phyloP scores from a whole-genome alignment of 306 rosid genomes.

The Glycine latifolia region DNA sequence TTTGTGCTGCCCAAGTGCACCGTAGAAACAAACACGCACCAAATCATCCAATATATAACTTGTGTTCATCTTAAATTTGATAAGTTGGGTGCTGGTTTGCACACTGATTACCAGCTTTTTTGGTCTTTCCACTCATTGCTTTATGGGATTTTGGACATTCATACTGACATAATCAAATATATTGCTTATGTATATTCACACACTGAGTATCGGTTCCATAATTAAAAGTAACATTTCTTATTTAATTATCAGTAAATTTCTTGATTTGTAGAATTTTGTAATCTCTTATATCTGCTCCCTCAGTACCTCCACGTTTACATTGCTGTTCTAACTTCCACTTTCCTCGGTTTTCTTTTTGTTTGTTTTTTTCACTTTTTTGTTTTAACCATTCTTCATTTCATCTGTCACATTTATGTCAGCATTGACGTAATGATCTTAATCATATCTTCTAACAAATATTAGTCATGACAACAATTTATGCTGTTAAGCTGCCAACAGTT shows the following conservation, averaged over 20 bases:
- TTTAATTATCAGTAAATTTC: no score
- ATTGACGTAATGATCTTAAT: not conserved
- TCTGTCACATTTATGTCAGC: not conserved
- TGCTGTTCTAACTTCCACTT: no score
- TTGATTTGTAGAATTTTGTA: no score
- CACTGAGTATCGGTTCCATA: not conserved
- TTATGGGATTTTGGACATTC: no score
- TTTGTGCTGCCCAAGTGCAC: no score
- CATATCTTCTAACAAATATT: not conserved
- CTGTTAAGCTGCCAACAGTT: slow-evolving; percentile 27
- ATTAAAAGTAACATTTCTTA: not conserved
- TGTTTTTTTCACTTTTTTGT: not conserved
- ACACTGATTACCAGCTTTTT: not conserved
- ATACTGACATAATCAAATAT: not conserved
- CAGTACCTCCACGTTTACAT: no score
- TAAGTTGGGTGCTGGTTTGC: not conserved
- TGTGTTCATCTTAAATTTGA: not conserved
- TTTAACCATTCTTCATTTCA: not conserved
- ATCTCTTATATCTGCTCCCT: no score
- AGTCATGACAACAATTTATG: slow-evolving; percentile 22
- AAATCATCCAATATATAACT: not conserved
- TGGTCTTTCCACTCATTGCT: not conserved
- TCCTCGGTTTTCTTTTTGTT: no score
- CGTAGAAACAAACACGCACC: no score
- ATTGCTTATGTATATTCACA: not conserved